phyloP scores from a whole-genome alignment of 192 early-diverging fungal species.

The Globomyces pollinis-pini region DNA sequence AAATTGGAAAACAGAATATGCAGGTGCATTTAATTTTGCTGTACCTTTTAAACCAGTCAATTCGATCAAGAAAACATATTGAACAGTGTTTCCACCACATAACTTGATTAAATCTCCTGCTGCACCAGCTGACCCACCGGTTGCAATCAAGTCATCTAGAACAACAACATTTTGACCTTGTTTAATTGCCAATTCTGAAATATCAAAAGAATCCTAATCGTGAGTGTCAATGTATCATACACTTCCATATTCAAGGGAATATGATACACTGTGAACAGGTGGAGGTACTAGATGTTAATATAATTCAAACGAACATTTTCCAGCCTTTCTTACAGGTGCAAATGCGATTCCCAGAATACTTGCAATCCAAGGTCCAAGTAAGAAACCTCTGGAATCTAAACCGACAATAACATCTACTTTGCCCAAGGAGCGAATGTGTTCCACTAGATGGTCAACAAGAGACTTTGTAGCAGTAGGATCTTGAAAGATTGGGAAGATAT shows the following conservation, averaged over 20 bases:
- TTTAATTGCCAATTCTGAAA: slow-evolving; percentile 73
- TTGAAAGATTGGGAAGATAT: slow-evolving; percentile 96
- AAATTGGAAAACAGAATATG: slow-evolving; percentile 77
- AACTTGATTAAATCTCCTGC: slow-evolving; percentile 75
- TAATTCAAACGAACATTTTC: slow-evolving; percentile 82
- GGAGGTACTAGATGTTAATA: neutral
- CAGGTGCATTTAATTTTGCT: slow-evolving; percentile 69
- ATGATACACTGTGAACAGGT: slow-evolving; percentile 55
- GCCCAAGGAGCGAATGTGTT: slow-evolving; percentile 58
- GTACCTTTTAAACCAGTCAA: slow-evolving; percentile 77
- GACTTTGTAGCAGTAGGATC: slow-evolving; percentile 74
- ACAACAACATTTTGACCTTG: slow-evolving; percentile 79
- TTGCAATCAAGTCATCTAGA: slow-evolving; percentile 92
- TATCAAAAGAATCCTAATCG: slow-evolving; percentile 81
- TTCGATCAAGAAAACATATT: slow-evolving; percentile 91
- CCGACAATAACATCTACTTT: slow-evolving; percentile 87
- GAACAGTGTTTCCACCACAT: slow-evolving; percentile 63
- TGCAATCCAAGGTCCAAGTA: slow-evolving; percentile 87
- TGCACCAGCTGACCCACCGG: slow-evolving; percentile 73
- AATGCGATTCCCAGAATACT: slow-evolving; percentile 80
- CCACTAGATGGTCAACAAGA: slow-evolving; percentile 77
- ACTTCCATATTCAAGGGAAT: slow-evolving; percentile 92
- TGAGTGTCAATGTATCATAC: slow-evolving; percentile 35
- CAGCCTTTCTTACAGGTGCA: slow-evolving; percentile 91
- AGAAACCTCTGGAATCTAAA: slow-evolving; percentile 95